Percentiles rank a stretch among this genome's conserved stretches.
Evolutionary conservation across 2,329 filamentous ascomycete genomes (phyloP).

Genomic region (Verticillium alfalfae): DNA sequence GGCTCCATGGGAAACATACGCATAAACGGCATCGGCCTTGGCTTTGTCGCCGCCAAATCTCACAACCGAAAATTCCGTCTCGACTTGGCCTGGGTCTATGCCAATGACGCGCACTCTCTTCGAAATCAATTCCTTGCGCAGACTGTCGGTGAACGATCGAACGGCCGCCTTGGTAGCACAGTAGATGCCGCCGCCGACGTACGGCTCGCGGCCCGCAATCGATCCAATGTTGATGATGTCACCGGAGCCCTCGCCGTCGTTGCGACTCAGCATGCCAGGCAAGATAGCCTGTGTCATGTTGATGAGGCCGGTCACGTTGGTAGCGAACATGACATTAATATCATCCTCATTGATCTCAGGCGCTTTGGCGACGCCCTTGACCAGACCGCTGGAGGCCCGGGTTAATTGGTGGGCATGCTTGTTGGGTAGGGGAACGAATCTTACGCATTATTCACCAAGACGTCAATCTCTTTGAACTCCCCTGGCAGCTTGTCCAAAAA

Average conservation of each 20-base stretch:
- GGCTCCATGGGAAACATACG: conserved; percentile 40
- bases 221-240: conserved; percentile 95
- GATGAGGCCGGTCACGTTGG: conserved; percentile 92
- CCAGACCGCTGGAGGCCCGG: conserved; percentile 60
- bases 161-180: conserved; percentile 90
- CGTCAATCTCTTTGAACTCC: conserved; percentile 79
- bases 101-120: conserved; percentile 79
- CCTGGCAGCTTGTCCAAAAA: conserved; percentile 72
- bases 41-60: conserved; percentile 82
- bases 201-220: conserved; percentile 81
- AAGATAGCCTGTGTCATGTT: conserved; percentile 93
- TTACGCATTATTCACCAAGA: conserved; percentile 86
- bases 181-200: conserved; percentile 83
- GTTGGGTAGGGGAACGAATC: background rate
- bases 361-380: conserved; percentile 81
- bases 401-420: background rate
- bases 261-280: conserved; percentile 71
- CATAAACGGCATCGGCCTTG: conserved; percentile 87
- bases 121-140: conserved; percentile 78
- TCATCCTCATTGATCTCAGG: conserved; percentile 79
- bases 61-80: conserved; percentile 92
- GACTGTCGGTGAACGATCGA: conserved; percentile 73
- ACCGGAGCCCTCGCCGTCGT: conserved; percentile 64
- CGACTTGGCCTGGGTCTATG: conserved; percentile 87
- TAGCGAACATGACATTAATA: conserved; percentile 81